These are phyloP conservation scores for Asterophora lycoperdoides DNA, from an alignment of 768 basidiomycete genomes.

Conservation along the genomic window DNA sequence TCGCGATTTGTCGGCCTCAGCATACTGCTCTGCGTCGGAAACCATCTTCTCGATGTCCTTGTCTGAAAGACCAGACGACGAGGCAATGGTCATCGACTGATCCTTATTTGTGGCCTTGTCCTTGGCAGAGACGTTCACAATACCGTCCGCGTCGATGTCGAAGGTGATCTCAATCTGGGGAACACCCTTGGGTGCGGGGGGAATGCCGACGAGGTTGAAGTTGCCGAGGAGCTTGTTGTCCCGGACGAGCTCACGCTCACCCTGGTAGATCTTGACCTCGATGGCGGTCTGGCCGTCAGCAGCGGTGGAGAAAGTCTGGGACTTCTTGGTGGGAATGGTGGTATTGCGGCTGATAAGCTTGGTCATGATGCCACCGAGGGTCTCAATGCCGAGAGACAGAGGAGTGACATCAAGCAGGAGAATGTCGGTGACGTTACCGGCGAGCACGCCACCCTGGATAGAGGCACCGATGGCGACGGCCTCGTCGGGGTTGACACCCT, in stretches of 20 bases:
- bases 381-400: constrained; percentile 94
- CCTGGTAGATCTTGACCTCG: constrained; percentile 99
- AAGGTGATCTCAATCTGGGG: constrained; percentile 89
- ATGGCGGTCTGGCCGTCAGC: constrained; percentile 99
- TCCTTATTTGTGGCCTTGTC: constrained; percentile 89
- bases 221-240: constrained; percentile 99
- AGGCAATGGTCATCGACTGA: constrained; percentile 96
- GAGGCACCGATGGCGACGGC: constrained; percentile 98
- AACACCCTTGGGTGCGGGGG: constrained; percentile 78
- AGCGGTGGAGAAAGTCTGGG: constrained; percentile 97
- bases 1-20: constrained; percentile 89
- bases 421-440: constrained; percentile 95
- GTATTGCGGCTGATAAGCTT: constrained; percentile 98
- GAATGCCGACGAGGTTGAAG: constrained; percentile 99
- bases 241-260: constrained; percentile 96
- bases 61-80: constrained; percentile 93
- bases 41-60: constrained; percentile 99
- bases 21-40: constrained; percentile 87
- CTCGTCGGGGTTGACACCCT: constrained; percentile 99
- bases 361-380: constrained; percentile 99
- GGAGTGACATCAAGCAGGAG: constrained; percentile 95
- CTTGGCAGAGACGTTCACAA: constrained; percentile 96
- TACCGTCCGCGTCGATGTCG: constrained; percentile 98
- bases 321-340: constrained; percentile 99
- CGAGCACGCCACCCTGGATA: constrained; percentile 96